Evolutionary conservation across 2,329 filamentous ascomycete genomes (phyloP).

Genomic region (Huntiella omanensis): DNA sequence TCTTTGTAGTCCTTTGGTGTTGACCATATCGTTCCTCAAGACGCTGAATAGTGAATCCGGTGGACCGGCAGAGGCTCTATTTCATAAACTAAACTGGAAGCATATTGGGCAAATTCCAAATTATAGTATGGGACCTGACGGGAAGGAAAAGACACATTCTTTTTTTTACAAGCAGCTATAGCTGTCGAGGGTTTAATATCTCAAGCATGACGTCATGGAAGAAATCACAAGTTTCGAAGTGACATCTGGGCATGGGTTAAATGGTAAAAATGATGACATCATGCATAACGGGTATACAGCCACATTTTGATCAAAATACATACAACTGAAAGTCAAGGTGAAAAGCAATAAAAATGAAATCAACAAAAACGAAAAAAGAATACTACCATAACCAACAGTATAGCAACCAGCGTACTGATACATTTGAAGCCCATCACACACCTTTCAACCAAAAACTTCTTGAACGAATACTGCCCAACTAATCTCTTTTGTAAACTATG

Average conservation of each 20-base stretch:
- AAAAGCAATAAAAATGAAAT: background rate
- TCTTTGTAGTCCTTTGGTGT: background rate
- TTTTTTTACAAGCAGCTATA: constrained; percentile 41
- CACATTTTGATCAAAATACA: background rate
- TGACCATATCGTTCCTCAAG: constrained; percentile 17
- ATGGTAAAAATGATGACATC: background rate
- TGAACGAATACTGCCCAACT: no score
- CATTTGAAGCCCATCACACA: no score
- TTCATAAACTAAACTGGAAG: constrained; percentile 35
- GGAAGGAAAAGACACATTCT: constrained; percentile 29
- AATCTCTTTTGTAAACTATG: no score
- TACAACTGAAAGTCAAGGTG: background rate
- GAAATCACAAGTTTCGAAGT: background rate
- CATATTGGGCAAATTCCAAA: constrained; percentile 35
- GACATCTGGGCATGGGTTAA: background rate
- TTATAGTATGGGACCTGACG: constrained; percentile 30
- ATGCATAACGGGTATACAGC: background rate
- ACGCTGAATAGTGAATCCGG: constrained; percentile 33
- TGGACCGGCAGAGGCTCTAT: constrained; percentile 33
- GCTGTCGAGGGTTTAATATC: background rate
- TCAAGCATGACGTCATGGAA: background rate
- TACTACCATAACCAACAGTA: background rate
- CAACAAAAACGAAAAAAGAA: background rate
- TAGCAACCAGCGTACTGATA: no score
- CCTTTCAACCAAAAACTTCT: no score